Evolutionary conservation across 108 stramenopile genomes (phyloP), one percentile per base, ranked within the genome.

Genomic region (Poteriospumella lacustris): DNA sequence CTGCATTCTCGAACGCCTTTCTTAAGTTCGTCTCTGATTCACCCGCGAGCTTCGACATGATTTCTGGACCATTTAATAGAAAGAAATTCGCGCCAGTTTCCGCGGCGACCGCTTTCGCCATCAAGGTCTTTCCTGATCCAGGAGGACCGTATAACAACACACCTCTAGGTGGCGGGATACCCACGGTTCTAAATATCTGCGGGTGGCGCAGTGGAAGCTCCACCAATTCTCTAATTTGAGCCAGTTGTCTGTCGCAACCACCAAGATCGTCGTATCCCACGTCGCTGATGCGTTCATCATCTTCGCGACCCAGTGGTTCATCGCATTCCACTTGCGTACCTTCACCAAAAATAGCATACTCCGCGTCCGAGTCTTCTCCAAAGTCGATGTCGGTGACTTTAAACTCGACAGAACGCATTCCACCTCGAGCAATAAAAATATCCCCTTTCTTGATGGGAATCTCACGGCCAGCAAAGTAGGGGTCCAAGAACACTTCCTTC

Each of bases 101-200:
- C 43, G 94, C 93, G 24, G 95, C 96, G 38, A 96, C 86, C 0
- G 96, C 96, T 64, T 94, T 82, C 15, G 95, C 96, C 76, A 97
- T 90, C 81, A 95, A 81, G 2, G 98, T 97, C 86, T 99, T 99
- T 42, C 98, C 98, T 68, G 93, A 93, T 2, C 98, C 98, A 2
- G 96, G 94, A 15, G 98, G 98, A 9, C 98, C 98, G 75, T 96
- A 94, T 47, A 99, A 82, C 36, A 99, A 85, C 56, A 97, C 96
- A 26, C 97, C 97, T 64, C 92, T 89, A 34, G 97, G 95, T 26
- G 97, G 93, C n/a, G 92, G 92, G 33, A 98, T 92, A 59, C 97
- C 97, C 38, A 93, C 90, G 34, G 94, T 88, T 36, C 91, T 90
- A 92, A 96, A 98, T 0, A 98, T 84, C 80, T 94, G 91, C 5